Base-by-base conservation (phyloP, 1,139 yeast genomes). In the Saccharomyces hybrid region DNA sequence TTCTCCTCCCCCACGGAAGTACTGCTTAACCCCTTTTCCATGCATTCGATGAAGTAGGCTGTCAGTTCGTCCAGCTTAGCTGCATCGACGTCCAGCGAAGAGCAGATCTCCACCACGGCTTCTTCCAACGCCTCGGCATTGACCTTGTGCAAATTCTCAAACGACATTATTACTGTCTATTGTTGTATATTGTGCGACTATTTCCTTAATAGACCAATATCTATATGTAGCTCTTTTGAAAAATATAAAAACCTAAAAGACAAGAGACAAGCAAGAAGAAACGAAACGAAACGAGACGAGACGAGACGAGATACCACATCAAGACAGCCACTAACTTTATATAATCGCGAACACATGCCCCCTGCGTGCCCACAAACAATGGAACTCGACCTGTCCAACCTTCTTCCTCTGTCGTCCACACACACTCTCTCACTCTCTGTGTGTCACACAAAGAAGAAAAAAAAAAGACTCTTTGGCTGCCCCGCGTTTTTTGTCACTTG, bases 11-110 rank as follows among this genome's bases (percentile, higher is more conserved):
- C 71, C 47, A 38, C 79, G 52, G 77, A 73, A 5, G 74, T 64
- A n/a, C 77, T 75, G 3, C 70, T 68, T 54, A 89, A 75, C 4
- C 96, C 95, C 47, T 72, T 71, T 46, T 80, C 78, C 77, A 88
- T 86, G 46, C 83, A 80, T 58, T 78, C 74, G 50, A 80, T 75
- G 70, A 88, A 89, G 57, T 78, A 75, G 21, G 79, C 79, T 1
- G 90, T 86, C 26, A 88, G 82, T 52, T 77, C 74, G 50, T 76
- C 71, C 55, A 88, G 73, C 54, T 75, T 76, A 11, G 78, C 80
- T 56, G 79, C 76, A 51, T 78, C 73, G 21, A 88, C 75, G 3
- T 72, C 72, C 66, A 88, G 87, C 55, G 82, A 81, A 29, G 75
- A 63, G 52, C 77, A 81, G 26, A 88, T 75, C 38, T 77, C 74